phyloP scores from a whole-genome alignment of 106 monocot genomes.

The Phalaenopsis aphrodite region DNA sequence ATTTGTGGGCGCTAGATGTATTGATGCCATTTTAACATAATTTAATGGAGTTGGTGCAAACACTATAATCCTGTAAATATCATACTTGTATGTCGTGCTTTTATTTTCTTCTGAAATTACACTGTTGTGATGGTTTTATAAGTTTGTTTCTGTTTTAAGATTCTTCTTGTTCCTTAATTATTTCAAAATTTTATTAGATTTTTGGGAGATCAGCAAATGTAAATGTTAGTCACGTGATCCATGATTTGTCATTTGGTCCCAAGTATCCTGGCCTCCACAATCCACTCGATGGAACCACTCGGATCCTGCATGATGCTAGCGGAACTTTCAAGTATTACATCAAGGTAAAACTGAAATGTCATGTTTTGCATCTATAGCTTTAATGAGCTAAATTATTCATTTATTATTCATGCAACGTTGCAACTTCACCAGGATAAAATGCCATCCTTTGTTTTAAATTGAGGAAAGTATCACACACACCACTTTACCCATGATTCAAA shows the following conservation, averaged over 20 bases:
- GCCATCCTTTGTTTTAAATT: too few species aligned
- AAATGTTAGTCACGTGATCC: conserved; percentile 87
- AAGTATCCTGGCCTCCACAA: conserved; percentile 93
- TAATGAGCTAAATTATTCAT: neutral
- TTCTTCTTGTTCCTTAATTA: neutral
- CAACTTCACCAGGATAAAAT: too few species aligned
- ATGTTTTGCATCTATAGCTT: neutral
- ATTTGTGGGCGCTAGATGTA: neutral
- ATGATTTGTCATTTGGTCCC: conserved; percentile 95
- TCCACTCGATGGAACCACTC: conserved; percentile 78
- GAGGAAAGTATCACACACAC: too few species aligned
- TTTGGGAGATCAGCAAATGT: conserved; percentile 74
- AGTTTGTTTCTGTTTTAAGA: neutral
- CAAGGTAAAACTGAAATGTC: conserved; percentile 44
- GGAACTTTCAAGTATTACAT: conserved; percentile 97
- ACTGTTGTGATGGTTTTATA: neutral
- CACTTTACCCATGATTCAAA: too few species aligned
- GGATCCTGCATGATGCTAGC: conserved; percentile 69
- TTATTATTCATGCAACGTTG: neutral
- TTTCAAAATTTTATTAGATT: conserved; percentile 38
- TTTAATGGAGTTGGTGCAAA: neutral
- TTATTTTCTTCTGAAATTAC: neutral
- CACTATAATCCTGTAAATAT: neutral
- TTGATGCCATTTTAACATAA: neutral
- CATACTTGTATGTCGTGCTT: neutral